A percentile compares a stretch with the other conserved stretches of the same genome.
phyloP scores from a whole-genome alignment of 2,329 filamentous ascomycete species.

The Sordariomycetes sp. region DNA sequence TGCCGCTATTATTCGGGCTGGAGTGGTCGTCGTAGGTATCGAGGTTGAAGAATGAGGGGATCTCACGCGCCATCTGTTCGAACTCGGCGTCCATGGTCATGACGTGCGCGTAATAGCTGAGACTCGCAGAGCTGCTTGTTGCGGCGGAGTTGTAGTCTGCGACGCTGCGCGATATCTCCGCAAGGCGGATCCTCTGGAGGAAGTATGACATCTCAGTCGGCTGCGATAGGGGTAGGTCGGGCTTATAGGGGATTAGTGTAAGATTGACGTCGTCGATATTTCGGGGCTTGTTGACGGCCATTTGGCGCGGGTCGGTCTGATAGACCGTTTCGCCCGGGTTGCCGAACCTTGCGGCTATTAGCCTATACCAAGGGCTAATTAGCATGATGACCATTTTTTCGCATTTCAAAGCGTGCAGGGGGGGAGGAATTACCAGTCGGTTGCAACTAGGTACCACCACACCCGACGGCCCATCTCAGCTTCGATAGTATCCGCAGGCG shows the following conservation, averaged over 20 bases:
- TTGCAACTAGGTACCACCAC: neutral
- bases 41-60: neutral
- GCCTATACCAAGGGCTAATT: neutral
- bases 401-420: neutral
- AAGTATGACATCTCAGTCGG: neutral
- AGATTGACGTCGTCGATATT: neutral
- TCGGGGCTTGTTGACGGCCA: neutral
- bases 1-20: neutral
- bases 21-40: neutral
- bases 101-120: neutral
- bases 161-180: neutral
- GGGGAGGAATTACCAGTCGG: neutral
- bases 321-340: neutral
- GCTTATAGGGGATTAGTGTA: too few relatives aligned
- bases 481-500: neutral
- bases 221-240: neutral
- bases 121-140: neutral
- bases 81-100: neutral
- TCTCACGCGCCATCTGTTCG: neutral
- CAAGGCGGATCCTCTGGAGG: neutral
- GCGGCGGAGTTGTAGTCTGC: neutral
- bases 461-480: neutral
- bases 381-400: neutral
- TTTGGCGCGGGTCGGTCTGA: neutral
- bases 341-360: neutral